Evolutionary conservation across 352 stramenopile species (phyloP).

Genomic region (Lagenidium giganteum): DNA sequence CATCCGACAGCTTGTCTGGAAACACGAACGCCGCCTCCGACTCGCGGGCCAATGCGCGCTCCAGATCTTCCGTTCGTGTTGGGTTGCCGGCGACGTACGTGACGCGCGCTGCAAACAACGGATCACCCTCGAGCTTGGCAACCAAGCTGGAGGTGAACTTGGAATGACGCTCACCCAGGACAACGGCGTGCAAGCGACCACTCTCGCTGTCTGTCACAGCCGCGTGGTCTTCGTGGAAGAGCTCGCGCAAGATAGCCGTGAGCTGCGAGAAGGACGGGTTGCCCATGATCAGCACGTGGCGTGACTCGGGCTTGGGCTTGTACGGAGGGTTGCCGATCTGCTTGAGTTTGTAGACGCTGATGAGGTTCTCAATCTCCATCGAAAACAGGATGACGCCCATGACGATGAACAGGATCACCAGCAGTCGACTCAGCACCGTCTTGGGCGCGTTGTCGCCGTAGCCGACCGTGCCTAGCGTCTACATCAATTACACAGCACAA

Average conservation of each 20-base stretch:
- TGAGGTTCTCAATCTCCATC: slow-evolving; percentile 86
- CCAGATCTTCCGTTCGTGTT: slow-evolving; percentile 68
- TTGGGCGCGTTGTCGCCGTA: slow-evolving; percentile 84
- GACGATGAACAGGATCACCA: slow-evolving; percentile 87
- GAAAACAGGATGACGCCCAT: slow-evolving; percentile 86
- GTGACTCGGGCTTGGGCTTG: slow-evolving; percentile 51
- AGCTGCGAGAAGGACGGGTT: slow-evolving; percentile 83
- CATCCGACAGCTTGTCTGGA: slow-evolving; percentile 72
- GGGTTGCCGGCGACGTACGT: slow-evolving; percentile 78
- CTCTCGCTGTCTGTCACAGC: slow-evolving; percentile 29
- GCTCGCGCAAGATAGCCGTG: slow-evolving; percentile 74
- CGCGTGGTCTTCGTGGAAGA: slow-evolving; percentile 86
- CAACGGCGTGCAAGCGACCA: slow-evolving; percentile 48
- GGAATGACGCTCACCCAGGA: slow-evolving; percentile 60
- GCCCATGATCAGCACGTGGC: slow-evolving; percentile 77
- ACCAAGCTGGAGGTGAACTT: slow-evolving; percentile 73
- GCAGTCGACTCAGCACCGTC: slow-evolving; percentile 73
- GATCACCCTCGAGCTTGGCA: slow-evolving; percentile 65
- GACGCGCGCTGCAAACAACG: slow-evolving; percentile 72
- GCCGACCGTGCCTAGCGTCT: slow-evolving; percentile 84
- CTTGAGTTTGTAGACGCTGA: slow-evolving; percentile 77
- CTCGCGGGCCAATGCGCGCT: slow-evolving; percentile 46
- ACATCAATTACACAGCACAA: neutral
- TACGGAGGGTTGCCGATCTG: slow-evolving; percentile 81
- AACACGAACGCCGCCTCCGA: slow-evolving; percentile 79